Evolutionary conservation across 148 eudicot species (phyloP).

Genomic region (Vaccinium myrtillus): DNA sequence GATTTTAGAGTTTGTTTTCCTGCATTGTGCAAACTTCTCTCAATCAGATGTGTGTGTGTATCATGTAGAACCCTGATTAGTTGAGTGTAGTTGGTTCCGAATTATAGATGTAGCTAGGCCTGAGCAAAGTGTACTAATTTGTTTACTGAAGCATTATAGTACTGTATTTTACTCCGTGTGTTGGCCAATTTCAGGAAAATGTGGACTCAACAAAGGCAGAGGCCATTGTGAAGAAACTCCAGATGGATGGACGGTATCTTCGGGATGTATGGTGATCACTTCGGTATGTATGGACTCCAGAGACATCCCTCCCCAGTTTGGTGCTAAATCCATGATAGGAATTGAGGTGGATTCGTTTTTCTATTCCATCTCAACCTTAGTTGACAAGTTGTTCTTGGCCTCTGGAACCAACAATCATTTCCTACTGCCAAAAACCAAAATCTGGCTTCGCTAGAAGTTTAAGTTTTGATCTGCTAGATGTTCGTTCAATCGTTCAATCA

Average conservation of each 20-base stretch:
- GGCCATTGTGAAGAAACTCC: slow-evolving; percentile 69
- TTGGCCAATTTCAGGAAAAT: slow-evolving; percentile 46
- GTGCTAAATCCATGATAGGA: slow-evolving; percentile 1
- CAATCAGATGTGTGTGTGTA: neutral
- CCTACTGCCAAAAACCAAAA: neutral
- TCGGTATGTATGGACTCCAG: too few species aligned
- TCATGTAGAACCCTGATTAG: neutral
- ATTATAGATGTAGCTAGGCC: neutral
- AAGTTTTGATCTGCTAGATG: slow-evolving; percentile 10
- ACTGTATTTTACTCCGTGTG: neutral
- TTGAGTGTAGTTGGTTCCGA: neutral
- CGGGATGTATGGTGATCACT: slow-evolving; percentile 73
- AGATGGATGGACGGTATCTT: slow-evolving; percentile 75
- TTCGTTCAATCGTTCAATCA: neutral
- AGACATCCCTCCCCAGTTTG: neutral
- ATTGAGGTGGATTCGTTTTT: slow-evolving; percentile 15
- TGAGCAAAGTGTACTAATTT: neutral
- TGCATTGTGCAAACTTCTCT: neutral
- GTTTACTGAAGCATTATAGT: neutral
- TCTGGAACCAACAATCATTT: neutral
- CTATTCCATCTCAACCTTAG: neutral
- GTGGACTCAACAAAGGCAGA: slow-evolving; percentile 65
- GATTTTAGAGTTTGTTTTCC: neutral
- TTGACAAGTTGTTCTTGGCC: slow-evolving; percentile 8
- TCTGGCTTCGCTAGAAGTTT: neutral